phyloP scores from a whole-genome alignment of 2,329 filamentous ascomycete species.

The Conoideocrella luteorostrata region DNA sequence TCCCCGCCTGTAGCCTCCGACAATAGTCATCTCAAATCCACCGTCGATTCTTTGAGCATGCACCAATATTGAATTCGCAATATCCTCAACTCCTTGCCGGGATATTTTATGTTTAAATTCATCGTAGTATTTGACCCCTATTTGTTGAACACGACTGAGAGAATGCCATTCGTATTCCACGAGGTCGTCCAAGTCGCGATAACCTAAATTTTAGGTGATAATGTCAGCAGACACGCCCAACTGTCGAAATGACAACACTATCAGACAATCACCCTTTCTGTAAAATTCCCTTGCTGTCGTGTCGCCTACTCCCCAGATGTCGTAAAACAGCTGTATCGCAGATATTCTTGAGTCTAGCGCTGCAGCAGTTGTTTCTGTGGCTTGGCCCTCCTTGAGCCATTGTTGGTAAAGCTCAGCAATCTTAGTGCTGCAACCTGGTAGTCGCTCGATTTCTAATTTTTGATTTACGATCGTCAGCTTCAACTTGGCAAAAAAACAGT shows the following conservation, averaged over 20 bases:
- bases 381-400: conserved; percentile 54
- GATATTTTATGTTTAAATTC: conserved; percentile 71
- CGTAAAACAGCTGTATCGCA: conserved; percentile 64
- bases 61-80: conserved; percentile 54
- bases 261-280: conserved; percentile 49
- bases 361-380: conserved; percentile 59
- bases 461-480: neutral
- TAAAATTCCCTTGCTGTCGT: conserved; percentile 79
- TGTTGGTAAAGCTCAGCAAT: conserved; percentile 73
- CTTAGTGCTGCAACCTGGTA: conserved; percentile 79
- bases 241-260: too few relatives aligned
- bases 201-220: conserved; percentile 40
- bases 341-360: conserved; percentile 58
- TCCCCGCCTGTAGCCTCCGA: conserved; percentile 76
- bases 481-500: too few relatives aligned
- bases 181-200: conserved; percentile 80
- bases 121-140: conserved; percentile 89
- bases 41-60: conserved; percentile 60
- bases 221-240: neutral
- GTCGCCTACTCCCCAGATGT: conserved; percentile 89
- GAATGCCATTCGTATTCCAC: conserved; percentile 73
- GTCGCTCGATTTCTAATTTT: conserved; percentile 38
- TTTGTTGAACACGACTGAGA: conserved; percentile 78
- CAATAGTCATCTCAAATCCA: conserved; percentile 54
- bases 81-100: conserved; percentile 64